Evolutionary conservation across 1,139 yeast genomes (phyloP).

Genomic region (Debaryomycetaceae sp.): DNA sequence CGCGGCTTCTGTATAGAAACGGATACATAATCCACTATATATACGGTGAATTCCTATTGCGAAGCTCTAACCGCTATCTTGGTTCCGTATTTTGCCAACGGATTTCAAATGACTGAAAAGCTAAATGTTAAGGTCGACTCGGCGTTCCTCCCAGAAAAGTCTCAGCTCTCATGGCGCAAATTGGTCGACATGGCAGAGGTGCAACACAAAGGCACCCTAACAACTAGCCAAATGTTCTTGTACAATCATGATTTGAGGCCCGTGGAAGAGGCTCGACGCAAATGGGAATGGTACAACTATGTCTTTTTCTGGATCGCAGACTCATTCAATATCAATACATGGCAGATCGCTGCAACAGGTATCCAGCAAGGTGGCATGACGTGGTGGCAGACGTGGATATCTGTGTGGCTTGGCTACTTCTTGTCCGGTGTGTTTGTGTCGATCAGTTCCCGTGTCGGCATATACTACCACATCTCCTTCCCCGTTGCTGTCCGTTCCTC

Average conservation of each 20-base stretch:
- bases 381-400: slow-evolving; percentile 87
- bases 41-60: too few relatives aligned
- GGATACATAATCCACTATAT: too few relatives aligned
- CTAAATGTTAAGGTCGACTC: slow-evolving; percentile 1
- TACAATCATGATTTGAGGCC: slow-evolving; percentile 70
- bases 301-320: slow-evolving; percentile 81
- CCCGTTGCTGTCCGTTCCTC: slow-evolving; percentile 66
- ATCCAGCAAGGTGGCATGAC: slow-evolving; percentile 52
- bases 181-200: slow-evolving; percentile 7
- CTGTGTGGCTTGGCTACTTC: slow-evolving; percentile 68
- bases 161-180: slow-evolving; percentile 1
- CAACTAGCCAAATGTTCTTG: slow-evolving; percentile 45
- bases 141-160: neutral
- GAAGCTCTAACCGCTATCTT: too few relatives aligned
- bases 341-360: slow-evolving; percentile 87
- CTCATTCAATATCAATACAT: slow-evolving; percentile 77
- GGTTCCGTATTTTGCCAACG: too few relatives aligned
- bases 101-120: slow-evolving; percentile 23
- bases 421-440: slow-evolving; percentile 54
- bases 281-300: slow-evolving; percentile 75
- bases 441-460: slow-evolving; percentile 59
- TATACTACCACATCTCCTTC: slow-evolving; percentile 65
- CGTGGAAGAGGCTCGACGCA: slow-evolving; percentile 55
- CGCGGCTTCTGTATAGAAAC: too few relatives aligned
- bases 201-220: slow-evolving; percentile 22